These are phyloP conservation scores for Dendryphion nanum DNA, from an alignment of 2,329 filamentous ascomycete species.

Conservation along the genomic window DNA sequence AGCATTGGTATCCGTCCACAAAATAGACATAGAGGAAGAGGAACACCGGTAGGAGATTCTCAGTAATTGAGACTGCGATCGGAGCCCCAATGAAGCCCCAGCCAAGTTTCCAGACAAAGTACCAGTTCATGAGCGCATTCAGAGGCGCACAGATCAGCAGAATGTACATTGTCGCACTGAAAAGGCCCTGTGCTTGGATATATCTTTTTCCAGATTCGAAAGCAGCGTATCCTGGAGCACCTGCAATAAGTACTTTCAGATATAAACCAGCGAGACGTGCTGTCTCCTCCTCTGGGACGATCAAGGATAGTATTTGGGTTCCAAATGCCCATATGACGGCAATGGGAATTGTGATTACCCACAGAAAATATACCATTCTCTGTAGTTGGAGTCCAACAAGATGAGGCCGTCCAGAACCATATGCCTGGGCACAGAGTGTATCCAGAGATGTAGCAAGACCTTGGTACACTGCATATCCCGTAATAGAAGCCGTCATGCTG, in stretches of 20 bases:
- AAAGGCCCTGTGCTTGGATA: constrained; percentile 84
- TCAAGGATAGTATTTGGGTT: constrained; percentile 59
- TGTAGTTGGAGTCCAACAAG: constrained; percentile 83
- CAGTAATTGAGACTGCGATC: constrained; percentile 71
- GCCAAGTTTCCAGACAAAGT: constrained; percentile 66
- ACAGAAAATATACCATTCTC: constrained; percentile 76
- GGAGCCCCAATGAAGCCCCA: constrained; percentile 72
- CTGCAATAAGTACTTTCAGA: constrained; percentile 66
- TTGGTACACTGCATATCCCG: constrained; percentile 49
- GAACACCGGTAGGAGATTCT: constrained; percentile 71
- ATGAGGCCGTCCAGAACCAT: constrained; percentile 85
- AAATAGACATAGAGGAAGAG: constrained; percentile 73
- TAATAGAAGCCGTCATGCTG: constrained; percentile 50
- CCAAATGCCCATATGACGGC: constrained; percentile 68
- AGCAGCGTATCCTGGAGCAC: constrained; percentile 71
- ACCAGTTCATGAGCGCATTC: constrained; percentile 77
- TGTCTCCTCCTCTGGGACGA: constrained; percentile 71
- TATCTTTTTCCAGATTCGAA: constrained; percentile 84
- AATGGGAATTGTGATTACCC: constrained; percentile 70
- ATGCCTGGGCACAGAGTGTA: constrained; percentile 90
- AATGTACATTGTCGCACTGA: constrained; percentile 78
- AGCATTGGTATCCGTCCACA: constrained; percentile 71
- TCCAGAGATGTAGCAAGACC: constrained; percentile 86
- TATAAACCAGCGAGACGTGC: constrained; percentile 72
- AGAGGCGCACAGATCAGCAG: constrained; percentile 79